Conservation (phyloP, 2,329 filamentous ascomycete species). For the Trichoderma endophyticum region DNA sequence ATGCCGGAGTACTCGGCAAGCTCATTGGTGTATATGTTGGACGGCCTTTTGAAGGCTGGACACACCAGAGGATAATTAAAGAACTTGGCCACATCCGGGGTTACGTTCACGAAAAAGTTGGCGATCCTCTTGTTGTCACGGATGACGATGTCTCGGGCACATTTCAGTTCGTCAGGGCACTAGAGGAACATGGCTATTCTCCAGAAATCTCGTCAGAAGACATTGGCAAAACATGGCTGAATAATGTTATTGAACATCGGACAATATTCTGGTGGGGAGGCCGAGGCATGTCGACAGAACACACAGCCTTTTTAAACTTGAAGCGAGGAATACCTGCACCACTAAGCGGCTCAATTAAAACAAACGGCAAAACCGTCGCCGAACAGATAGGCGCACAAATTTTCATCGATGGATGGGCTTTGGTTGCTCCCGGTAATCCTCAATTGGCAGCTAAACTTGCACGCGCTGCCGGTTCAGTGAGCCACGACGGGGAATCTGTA, state of each 20-base stretch:
- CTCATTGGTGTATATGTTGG: conserved; percentile 38
- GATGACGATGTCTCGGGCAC: conserved; percentile 37
- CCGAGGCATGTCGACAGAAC: conserved; percentile 37
- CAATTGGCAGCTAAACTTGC: conserved; percentile 32
- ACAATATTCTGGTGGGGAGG: conserved; percentile 40
- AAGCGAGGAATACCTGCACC: conserved; percentile 35
- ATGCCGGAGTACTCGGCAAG: conserved; percentile 39
- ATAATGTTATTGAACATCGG: conserved; percentile 21
- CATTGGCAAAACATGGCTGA: conserved; percentile 21
- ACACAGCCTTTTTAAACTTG: conserved; percentile 38
- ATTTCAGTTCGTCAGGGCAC: conserved; percentile 35
- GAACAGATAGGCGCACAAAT: conserved; percentile 40
- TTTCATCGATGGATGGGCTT: conserved; percentile 38
- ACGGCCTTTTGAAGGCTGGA: conserved; percentile 38
- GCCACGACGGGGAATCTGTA: conserved; percentile 39
- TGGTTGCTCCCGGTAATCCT: conserved; percentile 33
- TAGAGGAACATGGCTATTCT: conserved; percentile 30
- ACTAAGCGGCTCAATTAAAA: conserved; percentile 27
- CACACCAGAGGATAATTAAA: conserved; percentile 31
- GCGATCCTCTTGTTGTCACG: conserved; percentile 30
- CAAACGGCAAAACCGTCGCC: conserved; percentile 23
- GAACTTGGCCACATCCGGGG: conserved; percentile 32
- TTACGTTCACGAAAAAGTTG: conserved; percentile 32
- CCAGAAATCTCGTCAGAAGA: conserved; percentile 7
- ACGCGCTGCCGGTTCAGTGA: conserved; percentile 32